phyloP scores from a whole-genome alignment of 2,329 filamentous ascomycete genomes.

The Hypoxylon sp. region DNA sequence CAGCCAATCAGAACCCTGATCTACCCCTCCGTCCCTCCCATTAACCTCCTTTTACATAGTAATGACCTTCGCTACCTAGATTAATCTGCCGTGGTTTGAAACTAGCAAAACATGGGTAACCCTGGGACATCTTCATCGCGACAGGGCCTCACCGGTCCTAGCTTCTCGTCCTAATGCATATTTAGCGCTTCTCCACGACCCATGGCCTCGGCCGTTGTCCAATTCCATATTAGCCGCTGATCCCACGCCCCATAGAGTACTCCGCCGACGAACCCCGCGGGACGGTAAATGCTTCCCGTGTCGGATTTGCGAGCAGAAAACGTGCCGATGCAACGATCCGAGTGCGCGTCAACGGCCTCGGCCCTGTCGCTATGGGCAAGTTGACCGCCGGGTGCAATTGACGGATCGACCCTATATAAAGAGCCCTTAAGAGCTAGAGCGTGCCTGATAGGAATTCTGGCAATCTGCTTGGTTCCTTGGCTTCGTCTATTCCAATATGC shows the following conservation, averaged over 20 bases:
- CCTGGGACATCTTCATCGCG: slow-evolving; percentile 3
- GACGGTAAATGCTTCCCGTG: not conserved
- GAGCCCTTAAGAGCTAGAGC: not conserved
- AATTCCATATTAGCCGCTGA: slow-evolving; percentile 23
- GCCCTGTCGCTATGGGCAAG: slow-evolving; percentile 2
- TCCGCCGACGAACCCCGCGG: slow-evolving; percentile 16
- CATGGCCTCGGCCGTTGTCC: not conserved
- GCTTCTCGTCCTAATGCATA: slow-evolving; percentile 10
- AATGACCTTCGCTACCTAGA: too few relatives aligned
- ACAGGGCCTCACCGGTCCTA: not conserved
- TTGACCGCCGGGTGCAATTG: slow-evolving; percentile 4
- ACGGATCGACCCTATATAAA: slow-evolving; percentile 9
- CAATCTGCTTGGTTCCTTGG: slow-evolving; percentile 1
- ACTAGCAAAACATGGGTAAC: not conserved
- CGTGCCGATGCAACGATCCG: slow-evolving; percentile 24
- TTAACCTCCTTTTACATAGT: too few relatives aligned
- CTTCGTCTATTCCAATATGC: slow-evolving; percentile 27
- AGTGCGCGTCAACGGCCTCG: not conserved
- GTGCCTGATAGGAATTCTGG: not conserved
- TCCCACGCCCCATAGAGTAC: slow-evolving; percentile 14
- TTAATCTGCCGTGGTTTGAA: too few relatives aligned
- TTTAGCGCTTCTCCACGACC: not conserved
- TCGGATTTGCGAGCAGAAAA: slow-evolving; percentile 8
- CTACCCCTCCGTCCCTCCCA: too few relatives aligned
- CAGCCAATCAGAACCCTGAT: too few relatives aligned